Conservation (phyloP, 2,329 filamentous ascomycete genomes). For the Colletotrichum echinochloae region DNA sequence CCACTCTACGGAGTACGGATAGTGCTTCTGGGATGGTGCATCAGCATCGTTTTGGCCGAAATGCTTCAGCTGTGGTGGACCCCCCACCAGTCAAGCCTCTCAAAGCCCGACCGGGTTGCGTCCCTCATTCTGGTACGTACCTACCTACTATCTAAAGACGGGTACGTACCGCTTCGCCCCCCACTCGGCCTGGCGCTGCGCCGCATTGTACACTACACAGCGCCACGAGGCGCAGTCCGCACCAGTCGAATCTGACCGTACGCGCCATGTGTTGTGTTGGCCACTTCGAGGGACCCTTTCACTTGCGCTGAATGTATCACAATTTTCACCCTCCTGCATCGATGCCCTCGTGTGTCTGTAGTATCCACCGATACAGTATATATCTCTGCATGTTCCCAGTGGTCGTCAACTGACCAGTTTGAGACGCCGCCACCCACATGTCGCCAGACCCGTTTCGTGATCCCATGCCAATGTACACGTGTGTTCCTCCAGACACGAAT, state of each 20-base stretch:
- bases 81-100: conserved; percentile 7
- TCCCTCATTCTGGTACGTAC: not conserved
- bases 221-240: not conserved
- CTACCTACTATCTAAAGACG: too few relatives aligned
- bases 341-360: not conserved
- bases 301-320: conserved; percentile 29
- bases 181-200: too few relatives aligned
- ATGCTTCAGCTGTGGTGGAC: conserved; percentile 17
- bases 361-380: not conserved
- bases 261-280: conserved; percentile 31
- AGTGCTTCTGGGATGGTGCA: conserved; percentile 1
- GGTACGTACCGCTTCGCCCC: conserved; percentile 9
- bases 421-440: not conserved
- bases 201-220: not conserved
- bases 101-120: not conserved
- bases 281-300: conserved; percentile 30
- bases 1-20: too few relatives aligned
- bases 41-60: conserved; percentile 1
- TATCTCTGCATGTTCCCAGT: not conserved
- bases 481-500: conserved; percentile 3
- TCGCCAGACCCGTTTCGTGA: not conserved
- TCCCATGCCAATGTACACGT: not conserved
- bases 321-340: conserved; percentile 11
- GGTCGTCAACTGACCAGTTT: not conserved
- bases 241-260: conserved; percentile 32